These are phyloP conservation scores for Gossypium herbaceum DNA, from an alignment of 345 rosid genomes.

Conservation along the genomic window DNA sequence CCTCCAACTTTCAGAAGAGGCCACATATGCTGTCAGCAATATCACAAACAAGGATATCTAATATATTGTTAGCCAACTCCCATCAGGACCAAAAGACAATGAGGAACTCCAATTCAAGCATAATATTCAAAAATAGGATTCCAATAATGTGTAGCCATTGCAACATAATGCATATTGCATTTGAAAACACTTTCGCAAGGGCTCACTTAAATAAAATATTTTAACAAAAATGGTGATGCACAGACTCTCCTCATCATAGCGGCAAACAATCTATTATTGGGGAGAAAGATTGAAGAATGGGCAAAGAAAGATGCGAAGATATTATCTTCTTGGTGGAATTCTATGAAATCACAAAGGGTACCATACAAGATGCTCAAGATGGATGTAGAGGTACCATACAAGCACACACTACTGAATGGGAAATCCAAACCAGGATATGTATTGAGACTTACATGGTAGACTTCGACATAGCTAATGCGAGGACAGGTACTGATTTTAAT, in stretches of 20 bases:
- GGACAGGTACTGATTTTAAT: background rate
- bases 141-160: background rate
- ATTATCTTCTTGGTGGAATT: too few species aligned
- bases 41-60: conserved; percentile 11
- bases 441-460: background rate
- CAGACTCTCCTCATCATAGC: background rate
- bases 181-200: background rate
- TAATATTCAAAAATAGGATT: too few species aligned
- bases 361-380: background rate
- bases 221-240: background rate
- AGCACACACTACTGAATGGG: background rate
- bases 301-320: too few species aligned
- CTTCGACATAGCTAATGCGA: background rate
- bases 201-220: background rate
- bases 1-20: conserved; percentile 88
- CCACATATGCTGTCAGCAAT: conserved; percentile 81
- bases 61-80: background rate
- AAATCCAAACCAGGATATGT: background rate
- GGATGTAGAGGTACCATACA: background rate
- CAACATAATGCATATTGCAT: background rate
- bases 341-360: too few species aligned
- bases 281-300: too few species aligned
- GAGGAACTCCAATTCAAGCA: conserved; percentile 4
- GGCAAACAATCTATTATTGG: background rate
- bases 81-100: background rate